Percentiles rank a stretch among this genome's conserved stretches.
phyloP scores from a whole-genome alignment of 371 early-diverging fungal species.

The Mortierella sp. region DNA sequence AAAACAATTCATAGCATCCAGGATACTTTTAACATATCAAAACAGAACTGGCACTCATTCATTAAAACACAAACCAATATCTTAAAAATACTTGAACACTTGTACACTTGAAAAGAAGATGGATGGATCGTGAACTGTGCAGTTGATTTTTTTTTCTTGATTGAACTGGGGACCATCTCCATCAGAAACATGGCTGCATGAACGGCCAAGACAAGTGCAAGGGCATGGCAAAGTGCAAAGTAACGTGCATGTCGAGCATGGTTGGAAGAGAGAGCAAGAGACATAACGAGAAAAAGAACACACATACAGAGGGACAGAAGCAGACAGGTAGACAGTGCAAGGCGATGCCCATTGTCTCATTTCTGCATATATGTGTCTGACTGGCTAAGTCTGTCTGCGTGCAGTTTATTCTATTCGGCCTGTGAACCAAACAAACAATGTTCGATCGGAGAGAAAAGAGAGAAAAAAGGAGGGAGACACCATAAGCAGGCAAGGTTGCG shows the following conservation, averaged over 20 bases:
- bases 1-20: constrained; percentile 1
- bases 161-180: neutral
- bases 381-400: neutral
- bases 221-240: no score
- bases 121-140: neutral
- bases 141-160: neutral
- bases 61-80: neutral
- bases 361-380: neutral
- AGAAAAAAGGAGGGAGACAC: neutral
- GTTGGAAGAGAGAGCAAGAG: neutral
- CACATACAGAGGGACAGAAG: neutral
- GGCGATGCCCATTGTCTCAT: neutral
- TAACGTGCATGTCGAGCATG: neutral
- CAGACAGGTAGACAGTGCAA: neutral
- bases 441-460: neutral
- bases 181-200: constrained; percentile 7
- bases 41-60: constrained; percentile 9
- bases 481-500: neutral
- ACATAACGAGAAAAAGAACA: neutral
- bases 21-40: neutral
- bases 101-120: neutral
- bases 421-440: neutral
- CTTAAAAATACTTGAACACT: neutral
- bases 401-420: neutral
- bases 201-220: no score